Base-by-base conservation (phyloP, 192 early-diverging fungal species). In the Phycomyces nitens region DNA sequence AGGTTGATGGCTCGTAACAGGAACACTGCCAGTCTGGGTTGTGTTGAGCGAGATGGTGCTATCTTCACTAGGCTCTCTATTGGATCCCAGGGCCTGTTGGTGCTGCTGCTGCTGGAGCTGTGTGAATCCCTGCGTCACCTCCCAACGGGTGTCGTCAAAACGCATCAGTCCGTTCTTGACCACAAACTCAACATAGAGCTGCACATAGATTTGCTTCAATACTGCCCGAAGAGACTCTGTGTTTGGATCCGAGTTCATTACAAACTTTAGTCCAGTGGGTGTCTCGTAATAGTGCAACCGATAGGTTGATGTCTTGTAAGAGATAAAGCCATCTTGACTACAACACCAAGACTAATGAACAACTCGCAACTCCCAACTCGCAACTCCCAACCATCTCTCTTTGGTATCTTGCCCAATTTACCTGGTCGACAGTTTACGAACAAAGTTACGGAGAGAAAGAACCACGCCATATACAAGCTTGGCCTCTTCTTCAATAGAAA, bases 391-490 rank as follows among this genome's bases (percentile, higher is more conserved):
- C n/a, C n/a, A n/a, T n/a, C n/a, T n/a, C n/a, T n/a, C n/a, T n/a
- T n/a, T n/a, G n/a, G n/a, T n/a, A n/a, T n/a, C n/a, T n/a, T n/a
- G n/a, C n/a, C n/a, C n/a, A n/a, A 68, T 63, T 56, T 74, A 80
- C 78, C 73, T 86, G 52, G 70, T 69, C 66, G 79, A 84, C 2
- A 97, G 79, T 68, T 97, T 96, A 58, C 79, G 83, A 51, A 94
- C 89, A 18, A 96, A 84, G 65, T 97, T 98, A 53, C 90, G 78
- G 27, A 95, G 80, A 12, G 92, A 94, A 53, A 88, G 92, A 14
- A 95, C 86, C n/a, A 95, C 93, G 61, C 96, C 96, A 68, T 97
- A 98, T 16, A 98, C 93, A 16, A 98, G 84, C 70, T 98, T 98
- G 0, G 91, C 88, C 58, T 97, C 92, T 66, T 97, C 94, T 56